phyloP scores from a whole-genome alignment of 176 grass and related monocot species.

The Oryza meridionalis region DNA sequence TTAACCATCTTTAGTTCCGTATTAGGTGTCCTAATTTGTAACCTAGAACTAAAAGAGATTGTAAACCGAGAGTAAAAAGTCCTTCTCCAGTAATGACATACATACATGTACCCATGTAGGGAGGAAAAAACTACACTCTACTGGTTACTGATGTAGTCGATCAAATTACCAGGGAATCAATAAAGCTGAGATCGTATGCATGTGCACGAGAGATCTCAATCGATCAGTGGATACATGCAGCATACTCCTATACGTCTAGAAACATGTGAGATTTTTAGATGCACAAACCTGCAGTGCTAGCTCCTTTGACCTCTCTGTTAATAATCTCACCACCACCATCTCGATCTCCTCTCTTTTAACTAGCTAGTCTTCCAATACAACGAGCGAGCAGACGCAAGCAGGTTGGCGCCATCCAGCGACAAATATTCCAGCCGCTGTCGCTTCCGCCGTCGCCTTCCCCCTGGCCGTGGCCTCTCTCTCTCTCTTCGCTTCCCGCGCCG shows the following conservation, averaged over 20 bases:
- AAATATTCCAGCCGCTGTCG: slow-evolving; percentile 70
- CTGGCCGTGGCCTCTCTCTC: slow-evolving; percentile 21
- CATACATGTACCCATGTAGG: too few species aligned
- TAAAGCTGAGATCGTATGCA: background rate
- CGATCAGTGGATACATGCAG: background rate
- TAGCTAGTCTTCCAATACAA: background rate
- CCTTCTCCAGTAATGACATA: too few species aligned
- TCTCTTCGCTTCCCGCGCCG: slow-evolving; percentile 22
- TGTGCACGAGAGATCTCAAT: background rate
- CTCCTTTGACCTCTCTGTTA: background rate
- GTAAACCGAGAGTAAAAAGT: too few species aligned
- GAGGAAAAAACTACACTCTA: background rate
- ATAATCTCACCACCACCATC: background rate
- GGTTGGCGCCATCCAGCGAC: slow-evolving; percentile 33
- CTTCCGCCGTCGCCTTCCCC: slow-evolving; percentile 55
- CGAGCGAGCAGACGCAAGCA: background rate
- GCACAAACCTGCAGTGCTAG: background rate
- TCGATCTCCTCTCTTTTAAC: background rate
- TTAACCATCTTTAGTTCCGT: too few species aligned
- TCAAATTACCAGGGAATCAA: background rate
- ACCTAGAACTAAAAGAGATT: too few species aligned
- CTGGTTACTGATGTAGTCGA: background rate
- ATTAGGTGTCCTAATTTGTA: too few species aligned
- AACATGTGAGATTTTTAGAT: background rate
- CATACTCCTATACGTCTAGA: background rate